These are phyloP conservation scores for Penicillium glabrum DNA, from an alignment of 2,329 filamentous ascomycete species.

Conservation along the genomic window DNA sequence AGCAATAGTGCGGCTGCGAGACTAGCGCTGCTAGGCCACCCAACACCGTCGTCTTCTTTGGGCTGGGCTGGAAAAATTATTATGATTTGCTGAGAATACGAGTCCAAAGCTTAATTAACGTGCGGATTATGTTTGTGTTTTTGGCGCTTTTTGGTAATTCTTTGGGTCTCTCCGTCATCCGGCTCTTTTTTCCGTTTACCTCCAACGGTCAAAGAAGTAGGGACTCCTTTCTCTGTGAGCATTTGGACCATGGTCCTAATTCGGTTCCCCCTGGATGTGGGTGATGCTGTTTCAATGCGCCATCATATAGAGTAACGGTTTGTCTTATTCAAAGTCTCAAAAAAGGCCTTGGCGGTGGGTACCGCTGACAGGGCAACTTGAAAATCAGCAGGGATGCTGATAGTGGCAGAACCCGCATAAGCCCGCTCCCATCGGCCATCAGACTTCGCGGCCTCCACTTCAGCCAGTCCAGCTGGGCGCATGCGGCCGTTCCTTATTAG, in stretches of 20 bases:
- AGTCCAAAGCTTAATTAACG: background rate
- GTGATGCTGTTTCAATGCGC: constrained; percentile 41
- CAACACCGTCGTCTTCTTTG: background rate
- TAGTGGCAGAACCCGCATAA: constrained; percentile 53
- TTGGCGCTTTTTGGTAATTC: background rate
- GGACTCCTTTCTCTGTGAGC: constrained; percentile 29
- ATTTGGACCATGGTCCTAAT: constrained; percentile 46
- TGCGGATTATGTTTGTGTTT: background rate
- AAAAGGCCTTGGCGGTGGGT: constrained; percentile 30
- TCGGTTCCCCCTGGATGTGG: constrained; percentile 32
- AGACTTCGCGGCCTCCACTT: constrained; percentile 55
- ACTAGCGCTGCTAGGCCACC: background rate
- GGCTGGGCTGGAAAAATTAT: background rate
- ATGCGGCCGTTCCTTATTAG: constrained; percentile 52
- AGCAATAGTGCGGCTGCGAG: background rate
- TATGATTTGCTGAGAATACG: background rate
- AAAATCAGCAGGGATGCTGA: constrained; percentile 53
- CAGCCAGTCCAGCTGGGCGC: constrained; percentile 48
- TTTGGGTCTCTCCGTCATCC: background rate
- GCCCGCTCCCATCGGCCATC: constrained; percentile 61
- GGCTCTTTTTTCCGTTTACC: background rate
- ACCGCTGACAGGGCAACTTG: constrained; percentile 41
- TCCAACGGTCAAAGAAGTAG: background rate
- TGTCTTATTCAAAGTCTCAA: constrained; percentile 41
- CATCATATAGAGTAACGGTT: constrained; percentile 50